Evolutionary conservation across 345 rosid genomes (phyloP).

Genomic region (Salix purpurea): DNA sequence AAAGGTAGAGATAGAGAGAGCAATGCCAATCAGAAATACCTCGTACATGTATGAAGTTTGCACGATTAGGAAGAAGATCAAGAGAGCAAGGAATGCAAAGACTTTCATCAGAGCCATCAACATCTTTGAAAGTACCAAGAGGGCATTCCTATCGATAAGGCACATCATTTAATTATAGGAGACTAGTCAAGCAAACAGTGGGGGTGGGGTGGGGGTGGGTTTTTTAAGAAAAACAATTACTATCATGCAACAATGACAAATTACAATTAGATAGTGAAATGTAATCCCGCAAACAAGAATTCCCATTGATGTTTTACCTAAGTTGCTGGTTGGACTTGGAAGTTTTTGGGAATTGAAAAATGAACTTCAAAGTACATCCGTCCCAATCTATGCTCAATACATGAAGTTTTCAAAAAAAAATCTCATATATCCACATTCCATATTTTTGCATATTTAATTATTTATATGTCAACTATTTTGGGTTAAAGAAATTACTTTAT

Average conservation of each 20-base stretch:
- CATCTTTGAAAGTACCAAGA: conserved; percentile 82
- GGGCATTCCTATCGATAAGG: conserved; percentile 77
- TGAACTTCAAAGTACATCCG: neutral
- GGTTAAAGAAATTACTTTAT: neutral
- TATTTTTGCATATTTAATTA: neutral
- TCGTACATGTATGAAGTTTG: conserved; percentile 71
- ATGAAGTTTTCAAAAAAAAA: neutral
- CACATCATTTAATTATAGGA: conserved; percentile 3
- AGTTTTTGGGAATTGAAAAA: neutral
- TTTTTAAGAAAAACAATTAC: neutral
- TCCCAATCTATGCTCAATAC: neutral
- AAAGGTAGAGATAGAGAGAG: conserved; percentile 7
- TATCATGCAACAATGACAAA: neutral
- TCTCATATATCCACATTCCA: neutral
- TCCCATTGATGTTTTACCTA: neutral
- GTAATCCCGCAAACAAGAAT: no score
- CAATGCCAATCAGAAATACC: conserved; percentile 38
- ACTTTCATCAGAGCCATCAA: conserved; percentile 74
- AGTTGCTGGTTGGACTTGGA: neutral
- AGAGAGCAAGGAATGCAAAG: conserved; percentile 83
- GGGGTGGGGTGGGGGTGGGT: no score
- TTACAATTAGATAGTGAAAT: neutral
- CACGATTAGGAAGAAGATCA: conserved; percentile 78
- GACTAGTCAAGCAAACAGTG: neutral
- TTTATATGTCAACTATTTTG: neutral